Percentiles rank a stretch among this genome's conserved stretches.
Evolutionary conservation across 2,329 filamentous ascomycete species (phyloP).

Genomic region (Gnomoniopsis smithogilvyi): DNA sequence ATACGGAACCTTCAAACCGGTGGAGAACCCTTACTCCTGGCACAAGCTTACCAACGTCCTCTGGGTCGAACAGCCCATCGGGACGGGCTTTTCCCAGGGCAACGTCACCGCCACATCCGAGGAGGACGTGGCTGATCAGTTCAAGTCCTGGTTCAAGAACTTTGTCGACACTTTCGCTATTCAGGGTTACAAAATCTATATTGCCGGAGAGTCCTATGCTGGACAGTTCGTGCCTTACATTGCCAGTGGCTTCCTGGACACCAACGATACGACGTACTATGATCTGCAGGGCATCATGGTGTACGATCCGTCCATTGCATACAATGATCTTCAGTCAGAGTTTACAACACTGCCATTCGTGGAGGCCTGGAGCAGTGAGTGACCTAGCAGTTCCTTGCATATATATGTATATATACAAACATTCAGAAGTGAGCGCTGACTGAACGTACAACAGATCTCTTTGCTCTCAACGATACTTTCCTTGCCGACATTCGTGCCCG

Average conservation of each 20-base stretch:
- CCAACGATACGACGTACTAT: conserved; percentile 62
- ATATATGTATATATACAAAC: too few species aligned
- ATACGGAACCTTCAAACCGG: conserved; percentile 63
- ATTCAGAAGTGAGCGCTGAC: neutral
- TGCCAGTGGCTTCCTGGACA: conserved; percentile 67
- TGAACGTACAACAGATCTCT: conserved; percentile 34
- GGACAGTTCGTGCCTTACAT: conserved; percentile 71
- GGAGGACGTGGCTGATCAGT: conserved; percentile 66
- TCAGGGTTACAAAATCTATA: conserved; percentile 66
- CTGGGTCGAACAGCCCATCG: conserved; percentile 68
- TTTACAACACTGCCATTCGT: conserved; percentile 56
- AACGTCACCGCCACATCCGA: conserved; percentile 62
- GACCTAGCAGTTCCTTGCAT: neutral
- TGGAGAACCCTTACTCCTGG: conserved; percentile 70
- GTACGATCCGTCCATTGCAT: conserved; percentile 66
- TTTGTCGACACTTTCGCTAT: conserved; percentile 70
- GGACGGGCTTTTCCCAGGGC: conserved; percentile 68
- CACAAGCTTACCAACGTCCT: conserved; percentile 73
- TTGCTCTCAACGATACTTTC: conserved; percentile 62
- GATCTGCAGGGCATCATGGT: conserved; percentile 67
- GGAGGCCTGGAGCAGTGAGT: conserved; percentile 42
- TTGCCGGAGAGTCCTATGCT: conserved; percentile 71
- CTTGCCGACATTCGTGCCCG: conserved; percentile 47
- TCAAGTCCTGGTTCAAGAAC: conserved; percentile 76
- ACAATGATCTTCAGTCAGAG: conserved; percentile 39